Percentiles rank a stretch among this genome's conserved stretches.
These are phyloP conservation scores for Clavariopsis aquatica DNA, from an alignment of 495 filamentous ascomycete genomes.

Conservation along the genomic window DNA sequence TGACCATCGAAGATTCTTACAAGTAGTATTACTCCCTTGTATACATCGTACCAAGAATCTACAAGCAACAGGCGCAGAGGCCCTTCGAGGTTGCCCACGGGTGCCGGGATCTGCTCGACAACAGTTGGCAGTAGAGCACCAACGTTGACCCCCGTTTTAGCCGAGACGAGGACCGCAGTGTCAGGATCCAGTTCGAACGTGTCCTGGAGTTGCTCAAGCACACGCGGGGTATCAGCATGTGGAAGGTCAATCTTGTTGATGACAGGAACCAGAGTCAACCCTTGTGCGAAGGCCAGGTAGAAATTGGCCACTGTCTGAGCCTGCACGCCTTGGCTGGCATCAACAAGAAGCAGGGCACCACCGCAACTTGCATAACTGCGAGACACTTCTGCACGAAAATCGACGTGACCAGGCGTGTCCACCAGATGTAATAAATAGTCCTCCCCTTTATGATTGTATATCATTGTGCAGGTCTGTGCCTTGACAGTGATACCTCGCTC, in stretches of 20 bases:
- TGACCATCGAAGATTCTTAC: constrained; percentile 90
- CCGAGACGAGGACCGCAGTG: constrained; percentile 81
- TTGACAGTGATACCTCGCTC: constrained; percentile 98
- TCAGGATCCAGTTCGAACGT: constrained; percentile 86
- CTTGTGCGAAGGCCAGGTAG: constrained; percentile 92
- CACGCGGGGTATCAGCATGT: constrained; percentile 79
- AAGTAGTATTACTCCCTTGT: constrained; percentile 88
- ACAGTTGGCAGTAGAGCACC: constrained; percentile 77
- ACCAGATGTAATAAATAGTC: constrained; percentile 95
- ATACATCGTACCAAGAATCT: constrained; percentile 96
- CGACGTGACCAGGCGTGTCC: constrained; percentile 96
- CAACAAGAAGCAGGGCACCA: constrained; percentile 87
- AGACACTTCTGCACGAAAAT: constrained; percentile 94
- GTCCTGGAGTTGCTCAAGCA: constrained; percentile 78
- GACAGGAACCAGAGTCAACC: constrained; percentile 81
- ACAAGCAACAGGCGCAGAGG: constrained; percentile 85
- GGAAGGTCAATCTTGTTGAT: constrained; percentile 95
- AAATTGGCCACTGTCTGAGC: constrained; percentile 98
- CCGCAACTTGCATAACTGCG: constrained; percentile 94
- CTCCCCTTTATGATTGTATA: constrained; percentile 79
- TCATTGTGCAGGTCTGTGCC: constrained; percentile 97
- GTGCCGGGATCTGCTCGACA: constrained; percentile 79
- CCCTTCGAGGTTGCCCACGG: constrained; percentile 67
- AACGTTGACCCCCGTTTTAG: constrained; percentile 90
- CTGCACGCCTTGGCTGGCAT: constrained; percentile 90